These are phyloP conservation scores for Carex littledalei DNA, from an alignment of 176 grass and related monocot genomes.

Conservation along the genomic window DNA sequence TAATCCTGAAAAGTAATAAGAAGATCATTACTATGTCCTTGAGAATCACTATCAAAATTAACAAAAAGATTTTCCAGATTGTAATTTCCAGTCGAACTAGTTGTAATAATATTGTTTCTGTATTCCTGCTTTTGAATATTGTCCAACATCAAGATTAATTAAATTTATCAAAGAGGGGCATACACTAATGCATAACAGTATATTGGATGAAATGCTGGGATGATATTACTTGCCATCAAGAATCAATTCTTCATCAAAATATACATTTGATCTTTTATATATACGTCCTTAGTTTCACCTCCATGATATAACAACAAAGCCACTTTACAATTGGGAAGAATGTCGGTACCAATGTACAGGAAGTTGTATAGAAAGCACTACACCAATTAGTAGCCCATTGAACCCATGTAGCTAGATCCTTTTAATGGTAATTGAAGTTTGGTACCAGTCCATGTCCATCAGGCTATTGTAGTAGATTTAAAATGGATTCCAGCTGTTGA, in stretches of 20 bases:
- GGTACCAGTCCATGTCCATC: not conserved
- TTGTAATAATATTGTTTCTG: not conserved
- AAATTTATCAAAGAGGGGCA: not conserved
- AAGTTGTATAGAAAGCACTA: not conserved
- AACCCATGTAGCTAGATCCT: slow-evolving; percentile 9
- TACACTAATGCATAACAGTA: not conserved
- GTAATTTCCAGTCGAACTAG: not conserved
- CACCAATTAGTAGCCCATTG: slow-evolving; percentile 26
- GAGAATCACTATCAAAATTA: not conserved
- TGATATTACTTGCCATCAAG: not conserved
- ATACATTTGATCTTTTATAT: not conserved
- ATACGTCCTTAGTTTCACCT: not conserved
- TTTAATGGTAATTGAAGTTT: slow-evolving; percentile 20
- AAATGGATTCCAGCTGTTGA: not conserved
- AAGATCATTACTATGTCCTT: not conserved
- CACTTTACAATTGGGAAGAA: slow-evolving; percentile 6
- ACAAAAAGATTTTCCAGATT: not conserved
- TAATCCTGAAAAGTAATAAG: slow-evolving; percentile 4
- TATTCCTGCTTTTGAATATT: not conserved
- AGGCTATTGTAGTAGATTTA: not conserved
- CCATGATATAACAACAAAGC: not conserved
- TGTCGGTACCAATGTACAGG: slow-evolving; percentile 12
- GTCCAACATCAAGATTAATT: not conserved
- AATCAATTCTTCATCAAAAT: not conserved
- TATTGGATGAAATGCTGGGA: not conserved